Conservation (phyloP, 495 filamentous ascomycete species). For the Penicillium subrubescens region DNA sequence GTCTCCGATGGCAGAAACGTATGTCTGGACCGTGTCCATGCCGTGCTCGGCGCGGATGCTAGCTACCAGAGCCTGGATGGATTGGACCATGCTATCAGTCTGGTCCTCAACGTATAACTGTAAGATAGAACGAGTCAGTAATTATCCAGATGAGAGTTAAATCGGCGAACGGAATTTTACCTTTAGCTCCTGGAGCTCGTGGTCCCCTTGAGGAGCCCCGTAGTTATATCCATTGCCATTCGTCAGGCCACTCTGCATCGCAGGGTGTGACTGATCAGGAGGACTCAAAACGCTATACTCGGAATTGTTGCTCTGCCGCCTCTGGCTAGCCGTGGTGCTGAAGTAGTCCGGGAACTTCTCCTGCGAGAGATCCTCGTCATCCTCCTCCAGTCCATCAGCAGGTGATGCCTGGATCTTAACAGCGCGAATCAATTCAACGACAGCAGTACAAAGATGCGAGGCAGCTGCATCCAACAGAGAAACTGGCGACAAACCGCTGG, state of each 20-base stretch:
- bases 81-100: conserved; percentile 76
- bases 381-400: conserved; percentile 72
- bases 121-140: not conserved
- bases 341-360: conserved; percentile 54
- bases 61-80: conserved; percentile 78
- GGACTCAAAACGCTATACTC: conserved; percentile 57
- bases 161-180: conserved; percentile 28
- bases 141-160: not conserved
- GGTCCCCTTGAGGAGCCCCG: conserved; percentile 45
- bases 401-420: conserved; percentile 83
- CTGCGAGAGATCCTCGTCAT: conserved; percentile 48
- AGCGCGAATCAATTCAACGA: conserved; percentile 79
- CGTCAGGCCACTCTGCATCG: conserved; percentile 33
- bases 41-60: conserved; percentile 72
- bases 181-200: conserved; percentile 74
- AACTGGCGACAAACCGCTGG: conserved; percentile 88
- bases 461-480: conserved; percentile 92
- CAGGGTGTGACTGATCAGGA: conserved; percentile 38
- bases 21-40: conserved; percentile 65
- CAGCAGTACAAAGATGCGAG: conserved; percentile 81
- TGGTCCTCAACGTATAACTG: conserved; percentile 84
- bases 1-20: conserved; percentile 70
- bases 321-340: conserved; percentile 47
- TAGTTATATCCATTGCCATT: conserved; percentile 37
- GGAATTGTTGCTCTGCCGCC: conserved; percentile 52